phyloP scores from a whole-genome alignment of 805 yeast genomes.

The Dipodascus albidus region DNA sequence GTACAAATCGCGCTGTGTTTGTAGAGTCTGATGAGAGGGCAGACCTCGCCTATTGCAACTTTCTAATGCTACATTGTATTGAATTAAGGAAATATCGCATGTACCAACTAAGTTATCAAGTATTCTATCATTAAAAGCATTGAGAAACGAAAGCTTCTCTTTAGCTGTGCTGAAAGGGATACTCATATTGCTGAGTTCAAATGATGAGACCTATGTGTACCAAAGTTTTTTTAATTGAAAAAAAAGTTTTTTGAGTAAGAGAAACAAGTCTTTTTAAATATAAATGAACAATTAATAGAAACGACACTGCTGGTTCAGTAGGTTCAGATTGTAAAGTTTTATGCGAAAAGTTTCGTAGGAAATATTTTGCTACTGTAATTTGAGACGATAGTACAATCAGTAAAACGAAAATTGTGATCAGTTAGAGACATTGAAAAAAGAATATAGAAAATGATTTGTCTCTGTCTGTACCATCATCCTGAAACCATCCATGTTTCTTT shows the following conservation, averaged over 20 bases:
- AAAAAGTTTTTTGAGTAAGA: too few relatives aligned
- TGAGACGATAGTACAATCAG: neutral
- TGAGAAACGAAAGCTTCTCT: neutral
- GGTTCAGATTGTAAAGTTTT: neutral
- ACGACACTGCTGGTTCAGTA: neutral
- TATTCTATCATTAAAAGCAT: neutral
- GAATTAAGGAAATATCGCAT: neutral
- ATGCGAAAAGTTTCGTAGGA: neutral
- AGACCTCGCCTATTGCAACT: neutral
- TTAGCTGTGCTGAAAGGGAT: neutral
- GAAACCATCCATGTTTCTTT: neutral
- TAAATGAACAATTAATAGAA: neutral
- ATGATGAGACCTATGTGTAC: too few relatives aligned
- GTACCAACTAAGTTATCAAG: neutral
- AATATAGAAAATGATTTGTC: neutral
- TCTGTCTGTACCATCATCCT: neutral
- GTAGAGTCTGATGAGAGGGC: neutral
- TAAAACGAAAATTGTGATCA: neutral
- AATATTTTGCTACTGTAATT: neutral
- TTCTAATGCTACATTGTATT: neutral
- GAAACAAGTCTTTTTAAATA: neutral
- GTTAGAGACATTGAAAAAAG: neutral
- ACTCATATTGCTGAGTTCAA: too few relatives aligned
- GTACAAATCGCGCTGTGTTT: neutral
- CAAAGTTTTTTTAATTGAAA: neutral